Conservation (phyloP, 1,139 yeast species). For the Candida gigantensis region DNA sequence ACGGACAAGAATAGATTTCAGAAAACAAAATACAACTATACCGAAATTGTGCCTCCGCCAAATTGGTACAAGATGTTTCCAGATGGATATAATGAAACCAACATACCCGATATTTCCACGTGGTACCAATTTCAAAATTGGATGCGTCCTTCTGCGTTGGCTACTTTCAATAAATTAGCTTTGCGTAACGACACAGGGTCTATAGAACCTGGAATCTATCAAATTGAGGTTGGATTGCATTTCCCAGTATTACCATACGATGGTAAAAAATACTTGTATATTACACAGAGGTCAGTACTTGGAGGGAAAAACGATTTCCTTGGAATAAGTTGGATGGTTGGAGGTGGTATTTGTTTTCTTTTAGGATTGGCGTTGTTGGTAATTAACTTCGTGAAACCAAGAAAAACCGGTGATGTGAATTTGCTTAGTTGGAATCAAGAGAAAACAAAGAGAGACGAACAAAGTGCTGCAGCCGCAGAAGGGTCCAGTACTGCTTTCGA, state of each 20-base stretch:
- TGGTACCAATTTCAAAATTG: conserved; percentile 87
- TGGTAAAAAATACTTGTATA: conserved; percentile 77
- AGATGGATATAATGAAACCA: conserved; percentile 65
- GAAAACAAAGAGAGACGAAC: conserved; percentile 21
- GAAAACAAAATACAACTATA: conserved; percentile 55
- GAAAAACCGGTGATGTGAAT: conserved; percentile 73
- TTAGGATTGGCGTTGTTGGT: conserved; percentile 60
- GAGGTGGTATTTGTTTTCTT: conserved; percentile 82
- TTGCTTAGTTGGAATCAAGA: conserved; percentile 74
- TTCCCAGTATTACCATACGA: conserved; percentile 84
- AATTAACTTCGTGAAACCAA: conserved; percentile 65
- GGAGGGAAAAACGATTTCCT: conserved; percentile 90
- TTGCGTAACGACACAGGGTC: conserved; percentile 71
- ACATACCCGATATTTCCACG: conserved; percentile 59
- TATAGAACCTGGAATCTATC: conserved; percentile 68
- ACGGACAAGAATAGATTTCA: conserved; percentile 60
- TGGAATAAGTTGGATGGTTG: conserved; percentile 88
- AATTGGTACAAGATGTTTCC: conserved; percentile 70
- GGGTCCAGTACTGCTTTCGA: conserved; percentile 13
- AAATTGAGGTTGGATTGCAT: conserved; percentile 72
- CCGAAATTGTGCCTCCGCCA: conserved; percentile 77
- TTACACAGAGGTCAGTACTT: conserved; percentile 81
- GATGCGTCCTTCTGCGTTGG: conserved; percentile 94
- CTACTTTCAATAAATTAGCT: conserved; percentile 81
- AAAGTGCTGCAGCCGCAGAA: conserved; percentile 14